Percentiles rank a stretch among this genome's conserved stretches.
Evolutionary conservation across 2,329 filamentous ascomycete species (phyloP).

Genomic region (Aotearoamyces nothofagi): DNA sequence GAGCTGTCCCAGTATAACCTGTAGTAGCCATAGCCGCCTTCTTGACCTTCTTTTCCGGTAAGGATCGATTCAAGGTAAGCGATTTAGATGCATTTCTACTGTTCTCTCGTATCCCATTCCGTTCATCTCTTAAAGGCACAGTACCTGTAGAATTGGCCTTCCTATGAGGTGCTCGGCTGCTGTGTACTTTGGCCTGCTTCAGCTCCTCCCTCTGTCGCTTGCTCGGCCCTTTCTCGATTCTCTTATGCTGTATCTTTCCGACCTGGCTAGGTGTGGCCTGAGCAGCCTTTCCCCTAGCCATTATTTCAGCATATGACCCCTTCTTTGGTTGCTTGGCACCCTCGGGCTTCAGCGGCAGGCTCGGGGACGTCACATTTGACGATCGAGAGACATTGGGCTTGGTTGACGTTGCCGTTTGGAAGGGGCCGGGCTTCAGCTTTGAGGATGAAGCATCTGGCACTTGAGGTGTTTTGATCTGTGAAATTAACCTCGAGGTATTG

Average conservation of each 20-base stretch:
- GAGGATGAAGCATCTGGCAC: slow-evolving; percentile 10
- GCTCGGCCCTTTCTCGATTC: slow-evolving; percentile 45
- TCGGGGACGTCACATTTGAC: slow-evolving; percentile 6
- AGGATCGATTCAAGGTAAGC: slow-evolving; percentile 11
- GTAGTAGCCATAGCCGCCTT: slow-evolving; percentile 47
- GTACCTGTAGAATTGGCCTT: slow-evolving; percentile 12
- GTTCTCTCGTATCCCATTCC: slow-evolving; percentile 6
- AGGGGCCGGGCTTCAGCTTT: slow-evolving; percentile 9
- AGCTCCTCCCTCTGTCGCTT: slow-evolving; percentile 30
- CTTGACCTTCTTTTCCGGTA: slow-evolving; percentile 36
- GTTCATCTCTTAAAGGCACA: slow-evolving; percentile 7
- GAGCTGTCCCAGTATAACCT: slow-evolving; percentile 49
- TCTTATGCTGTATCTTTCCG: slow-evolving; percentile 62
- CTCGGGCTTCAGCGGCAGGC: slow-evolving; percentile 3
- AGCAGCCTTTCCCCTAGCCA: slow-evolving; percentile 55
- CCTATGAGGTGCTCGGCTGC: slow-evolving; percentile 12
- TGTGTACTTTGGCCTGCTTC: slow-evolving; percentile 9
- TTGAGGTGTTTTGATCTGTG: slow-evolving; percentile 3
- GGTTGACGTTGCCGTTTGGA: slow-evolving; percentile 3
- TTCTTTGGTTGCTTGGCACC: slow-evolving; percentile 42
- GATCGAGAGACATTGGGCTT: not conserved
- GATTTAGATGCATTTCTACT: slow-evolving; percentile 5
- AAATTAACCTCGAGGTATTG: slow-evolving; percentile 10
- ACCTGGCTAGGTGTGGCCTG: slow-evolving; percentile 44
- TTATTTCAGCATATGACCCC: slow-evolving; percentile 59